phyloP scores from a whole-genome alignment of 2,329 filamentous ascomycete species.

The Cercospora beticola region DNA sequence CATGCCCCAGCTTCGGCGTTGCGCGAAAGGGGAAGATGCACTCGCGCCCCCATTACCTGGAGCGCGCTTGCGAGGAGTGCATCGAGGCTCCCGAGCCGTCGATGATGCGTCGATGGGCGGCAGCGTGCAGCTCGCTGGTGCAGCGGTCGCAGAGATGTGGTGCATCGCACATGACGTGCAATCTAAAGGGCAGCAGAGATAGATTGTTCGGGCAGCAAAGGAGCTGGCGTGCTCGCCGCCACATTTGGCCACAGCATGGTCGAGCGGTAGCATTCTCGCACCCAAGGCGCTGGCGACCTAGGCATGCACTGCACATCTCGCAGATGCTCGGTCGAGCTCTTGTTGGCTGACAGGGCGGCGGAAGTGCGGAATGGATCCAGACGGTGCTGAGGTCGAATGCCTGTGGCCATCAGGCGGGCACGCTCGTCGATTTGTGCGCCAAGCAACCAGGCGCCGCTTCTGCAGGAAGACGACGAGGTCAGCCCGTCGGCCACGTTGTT shows the following conservation, averaged over 20 bases:
- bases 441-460: background rate
- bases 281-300: slow-evolving; percentile 23
- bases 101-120: slow-evolving; percentile 13
- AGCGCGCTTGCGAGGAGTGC: slow-evolving; percentile 8
- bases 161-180: slow-evolving; percentile 29
- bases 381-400: slow-evolving; percentile 14
- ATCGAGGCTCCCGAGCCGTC: slow-evolving; percentile 12
- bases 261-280: slow-evolving; percentile 27
- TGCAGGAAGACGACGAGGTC: background rate
- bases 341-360: slow-evolving; percentile 19
- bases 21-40: slow-evolving; percentile 25
- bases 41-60: slow-evolving; percentile 9
- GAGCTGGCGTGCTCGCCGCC: slow-evolving; percentile 24
- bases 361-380: slow-evolving; percentile 21
- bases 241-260: slow-evolving; percentile 27
- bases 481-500: slow-evolving; percentile 21
- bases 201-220: slow-evolving; percentile 26
- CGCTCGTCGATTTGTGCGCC: slow-evolving; percentile 11
- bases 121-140: slow-evolving; percentile 15
- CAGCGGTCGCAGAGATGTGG: slow-evolving; percentile 20
- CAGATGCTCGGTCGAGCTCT: slow-evolving; percentile 30
- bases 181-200: slow-evolving; percentile 20
- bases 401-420: slow-evolving; percentile 11
- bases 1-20: slow-evolving; percentile 17
- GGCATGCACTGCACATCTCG: slow-evolving; percentile 24